Percentiles rank a stretch among this genome's conserved stretches.
phyloP scores from a whole-genome alignment of 768 basidiomycete species.

The Hydnomerulius pinastri region DNA sequence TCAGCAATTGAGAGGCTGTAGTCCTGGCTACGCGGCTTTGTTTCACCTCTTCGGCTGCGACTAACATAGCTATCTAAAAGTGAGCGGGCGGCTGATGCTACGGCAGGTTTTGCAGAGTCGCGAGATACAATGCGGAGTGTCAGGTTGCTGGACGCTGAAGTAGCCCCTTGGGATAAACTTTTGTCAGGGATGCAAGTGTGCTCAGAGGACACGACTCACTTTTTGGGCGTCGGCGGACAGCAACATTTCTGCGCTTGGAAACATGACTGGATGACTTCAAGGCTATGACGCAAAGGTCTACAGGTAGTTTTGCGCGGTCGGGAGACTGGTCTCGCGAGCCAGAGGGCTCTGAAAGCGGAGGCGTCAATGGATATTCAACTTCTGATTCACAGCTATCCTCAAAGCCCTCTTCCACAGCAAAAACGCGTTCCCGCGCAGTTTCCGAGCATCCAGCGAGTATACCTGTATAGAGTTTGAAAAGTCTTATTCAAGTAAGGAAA shows the following conservation, averaged over 20 bases:
- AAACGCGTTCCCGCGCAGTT: constrained; percentile 42
- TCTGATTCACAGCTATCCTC: constrained; percentile 52
- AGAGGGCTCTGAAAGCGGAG: constrained; percentile 74
- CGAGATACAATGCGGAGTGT: constrained; percentile 60
- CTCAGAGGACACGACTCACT: constrained; percentile 17
- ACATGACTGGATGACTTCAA: constrained; percentile 14
- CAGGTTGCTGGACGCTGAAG: constrained; percentile 28
- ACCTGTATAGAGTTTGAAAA: constrained; percentile 34
- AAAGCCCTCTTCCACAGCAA: constrained; percentile 21
- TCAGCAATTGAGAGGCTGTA: constrained; percentile 45
- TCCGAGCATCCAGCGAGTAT: constrained; percentile 41
- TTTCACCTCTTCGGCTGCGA: neutral
- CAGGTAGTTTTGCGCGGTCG: constrained; percentile 19
- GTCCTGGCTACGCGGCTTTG: neutral
- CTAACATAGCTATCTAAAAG: constrained; percentile 36
- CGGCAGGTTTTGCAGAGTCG: constrained; percentile 61
- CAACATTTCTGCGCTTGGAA: constrained; percentile 26
- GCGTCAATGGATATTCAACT: constrained; percentile 70
- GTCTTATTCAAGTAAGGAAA: neutral
- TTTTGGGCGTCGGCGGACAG: constrained; percentile 23
- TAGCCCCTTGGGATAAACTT: constrained; percentile 10
- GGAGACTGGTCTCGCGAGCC: constrained; percentile 67
- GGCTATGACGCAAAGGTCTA: constrained; percentile 20
- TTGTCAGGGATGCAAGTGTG: constrained; percentile 12
- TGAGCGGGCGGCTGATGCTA: constrained; percentile 54